These are phyloP conservation scores for Ustulina deusta DNA, from an alignment of 2,329 filamentous ascomycete genomes.

Conservation along the genomic window DNA sequence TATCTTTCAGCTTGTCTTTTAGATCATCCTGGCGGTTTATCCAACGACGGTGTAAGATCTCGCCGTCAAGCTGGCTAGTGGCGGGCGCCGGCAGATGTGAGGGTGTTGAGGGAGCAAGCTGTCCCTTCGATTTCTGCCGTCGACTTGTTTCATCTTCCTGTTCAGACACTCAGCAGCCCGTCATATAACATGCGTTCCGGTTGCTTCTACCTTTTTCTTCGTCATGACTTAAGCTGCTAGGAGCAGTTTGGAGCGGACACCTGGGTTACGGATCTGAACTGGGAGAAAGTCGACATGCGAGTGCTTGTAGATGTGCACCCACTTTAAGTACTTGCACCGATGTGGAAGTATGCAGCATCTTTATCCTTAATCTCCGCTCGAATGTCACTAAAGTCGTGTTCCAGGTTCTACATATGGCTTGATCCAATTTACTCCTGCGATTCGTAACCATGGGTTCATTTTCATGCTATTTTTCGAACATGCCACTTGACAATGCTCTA, in stretches of 20 bases:
- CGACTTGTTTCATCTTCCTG: background rate
- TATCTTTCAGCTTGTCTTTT: constrained; percentile 17
- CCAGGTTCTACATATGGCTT: background rate
- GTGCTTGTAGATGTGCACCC: background rate
- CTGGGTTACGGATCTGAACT: background rate
- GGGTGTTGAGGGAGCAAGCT: background rate
- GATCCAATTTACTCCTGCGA: background rate
- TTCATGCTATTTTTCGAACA: background rate
- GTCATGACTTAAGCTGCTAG: background rate
- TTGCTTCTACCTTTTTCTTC: constrained; percentile 6
- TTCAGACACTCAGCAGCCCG: background rate
- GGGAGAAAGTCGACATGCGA: background rate
- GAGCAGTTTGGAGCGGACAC: background rate
- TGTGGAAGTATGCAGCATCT: background rate
- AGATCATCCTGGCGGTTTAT: constrained; percentile 23
- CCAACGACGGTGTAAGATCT: constrained; percentile 35
- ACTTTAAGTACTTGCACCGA: background rate
- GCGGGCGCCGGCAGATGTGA: background rate
- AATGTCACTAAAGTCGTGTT: background rate
- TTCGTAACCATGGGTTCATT: background rate
- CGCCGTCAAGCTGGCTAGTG: background rate
- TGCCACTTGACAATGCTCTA: background rate
- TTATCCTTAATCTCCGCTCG: constrained; percentile 4
- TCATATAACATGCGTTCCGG: background rate
- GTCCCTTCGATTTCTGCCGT: background rate